These are phyloP conservation scores for Microstegium vimineum DNA, from an alignment of 176 grass and related monocot genomes.

Conservation along the genomic window DNA sequence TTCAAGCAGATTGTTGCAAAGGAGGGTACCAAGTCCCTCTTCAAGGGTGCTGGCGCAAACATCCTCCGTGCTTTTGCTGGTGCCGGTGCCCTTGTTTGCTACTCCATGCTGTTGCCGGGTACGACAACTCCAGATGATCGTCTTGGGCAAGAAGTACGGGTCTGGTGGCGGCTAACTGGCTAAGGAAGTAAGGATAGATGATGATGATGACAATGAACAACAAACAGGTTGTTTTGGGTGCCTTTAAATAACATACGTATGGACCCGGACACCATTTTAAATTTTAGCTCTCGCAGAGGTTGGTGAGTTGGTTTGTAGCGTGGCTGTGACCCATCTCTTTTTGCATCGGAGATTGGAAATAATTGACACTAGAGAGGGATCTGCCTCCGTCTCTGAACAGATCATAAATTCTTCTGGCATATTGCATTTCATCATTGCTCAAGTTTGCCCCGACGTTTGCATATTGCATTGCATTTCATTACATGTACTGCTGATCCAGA, in stretches of 20 bases:
- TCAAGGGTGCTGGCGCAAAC: conserved; percentile 62
- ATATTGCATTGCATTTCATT: too few relatives aligned
- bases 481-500: too few relatives aligned
- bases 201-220: conserved; percentile 8
- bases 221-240: conserved; percentile 17
- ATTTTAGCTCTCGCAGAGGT: conserved; percentile 14
- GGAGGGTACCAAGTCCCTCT: conserved; percentile 50
- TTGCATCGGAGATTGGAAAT: background rate
- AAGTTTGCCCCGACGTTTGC: too few relatives aligned
- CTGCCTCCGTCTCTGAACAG: too few relatives aligned
- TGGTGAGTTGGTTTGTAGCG: background rate
- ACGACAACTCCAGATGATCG: conserved; percentile 55
- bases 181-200: conserved; percentile 32
- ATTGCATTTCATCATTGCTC: too few relatives aligned
- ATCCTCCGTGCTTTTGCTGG: conserved; percentile 60
- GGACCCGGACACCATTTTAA: background rate
- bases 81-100: conserved; percentile 63
- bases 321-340: background rate
- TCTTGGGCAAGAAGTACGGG: conserved; percentile 64
- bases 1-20: conserved; percentile 63
- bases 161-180: conserved; percentile 55
- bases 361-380: background rate
- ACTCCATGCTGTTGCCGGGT: too few relatives aligned
- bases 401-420: too few relatives aligned
- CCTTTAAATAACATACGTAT: conserved; percentile 8